A percentile compares a stretch with the other conserved stretches of the same genome.
These are phyloP conservation scores for Immersiella caudata DNA, from an alignment of 495 filamentous ascomycete genomes.

Conservation along the genomic window DNA sequence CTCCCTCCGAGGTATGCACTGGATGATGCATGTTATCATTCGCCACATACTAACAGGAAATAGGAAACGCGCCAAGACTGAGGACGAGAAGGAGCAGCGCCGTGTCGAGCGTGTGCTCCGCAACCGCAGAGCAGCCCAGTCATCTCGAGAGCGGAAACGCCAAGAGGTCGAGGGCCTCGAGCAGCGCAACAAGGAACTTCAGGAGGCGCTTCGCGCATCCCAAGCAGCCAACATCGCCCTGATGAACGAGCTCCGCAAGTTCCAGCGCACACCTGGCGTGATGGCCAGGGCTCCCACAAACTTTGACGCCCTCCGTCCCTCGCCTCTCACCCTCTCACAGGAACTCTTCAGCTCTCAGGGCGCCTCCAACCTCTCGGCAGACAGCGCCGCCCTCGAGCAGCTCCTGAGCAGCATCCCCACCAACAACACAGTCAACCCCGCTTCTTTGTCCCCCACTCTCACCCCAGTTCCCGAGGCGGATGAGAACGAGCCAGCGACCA, in stretches of 20 bases:
- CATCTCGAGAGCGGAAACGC: constrained; percentile 92
- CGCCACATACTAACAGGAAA: constrained; percentile 24
- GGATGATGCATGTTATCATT: constrained; percentile 27
- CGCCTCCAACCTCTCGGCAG: constrained; percentile 29
- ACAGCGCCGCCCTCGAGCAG: constrained; percentile 38
- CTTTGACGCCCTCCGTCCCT: constrained; percentile 43
- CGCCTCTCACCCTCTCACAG: constrained; percentile 55
- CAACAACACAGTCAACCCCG: constrained; percentile 56
- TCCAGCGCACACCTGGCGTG: constrained; percentile 59
- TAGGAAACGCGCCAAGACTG: constrained; percentile 97
- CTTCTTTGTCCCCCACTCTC: constrained; percentile 56
- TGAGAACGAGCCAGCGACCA: constrained; percentile 25
- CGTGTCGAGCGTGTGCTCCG: constrained; percentile 95
- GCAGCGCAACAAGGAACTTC: constrained; percentile 71
- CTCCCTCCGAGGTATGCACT: constrained; percentile 82
- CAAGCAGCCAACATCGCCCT: constrained; percentile 68
- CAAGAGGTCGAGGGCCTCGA: constrained; percentile 90
- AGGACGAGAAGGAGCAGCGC: constrained; percentile 97
- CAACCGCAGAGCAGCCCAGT: constrained; percentile 94
- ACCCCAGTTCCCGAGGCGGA: constrained; percentile 48
- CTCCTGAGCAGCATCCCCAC: constrained; percentile 40
- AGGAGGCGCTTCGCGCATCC: constrained; percentile 63
- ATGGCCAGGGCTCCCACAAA: constrained; percentile 20
- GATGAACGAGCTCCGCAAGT: constrained; percentile 64
- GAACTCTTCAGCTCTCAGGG: constrained; percentile 54